Percentiles rank a stretch among this genome's conserved stretches.
Conservation (phyloP, 805 yeast species). For the Kodamaea sagamina region DNA sequence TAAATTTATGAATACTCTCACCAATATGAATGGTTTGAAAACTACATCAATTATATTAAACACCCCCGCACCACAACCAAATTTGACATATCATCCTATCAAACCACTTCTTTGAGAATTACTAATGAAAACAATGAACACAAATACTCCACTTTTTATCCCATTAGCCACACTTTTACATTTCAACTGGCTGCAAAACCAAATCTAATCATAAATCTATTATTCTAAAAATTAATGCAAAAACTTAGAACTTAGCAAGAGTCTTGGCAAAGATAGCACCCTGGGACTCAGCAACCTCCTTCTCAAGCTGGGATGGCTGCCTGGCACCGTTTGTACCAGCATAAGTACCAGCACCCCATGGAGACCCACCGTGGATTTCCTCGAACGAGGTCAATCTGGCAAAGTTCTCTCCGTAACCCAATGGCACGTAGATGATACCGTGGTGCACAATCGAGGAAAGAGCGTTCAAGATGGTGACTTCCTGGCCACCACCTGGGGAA, state of each 20-base stretch:
- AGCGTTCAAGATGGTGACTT: constrained; percentile 63
- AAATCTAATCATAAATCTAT: neutral
- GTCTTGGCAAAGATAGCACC: constrained; percentile 57
- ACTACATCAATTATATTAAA: too few species aligned
- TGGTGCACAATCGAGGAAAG: constrained; percentile 72
- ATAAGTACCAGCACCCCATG: constrained; percentile 85
- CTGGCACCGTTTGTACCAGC: constrained; percentile 82
- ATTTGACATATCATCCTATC: too few species aligned
- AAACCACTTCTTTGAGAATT: too few species aligned
- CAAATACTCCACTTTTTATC: too few species aligned
- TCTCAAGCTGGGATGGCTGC: constrained; percentile 62
- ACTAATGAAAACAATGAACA: too few species aligned
- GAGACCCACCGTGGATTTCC: constrained; percentile 76
- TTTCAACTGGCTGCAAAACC: neutral
- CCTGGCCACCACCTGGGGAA: constrained; percentile 82
- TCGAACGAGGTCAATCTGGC: constrained; percentile 54
- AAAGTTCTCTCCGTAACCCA: constrained; percentile 66
- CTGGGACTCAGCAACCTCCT: constrained; percentile 62
- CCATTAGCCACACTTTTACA: too few species aligned
- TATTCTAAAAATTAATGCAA: neutral
- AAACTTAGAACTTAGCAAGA: constrained; percentile 25
- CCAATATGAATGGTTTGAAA: too few species aligned
- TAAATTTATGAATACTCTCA: too few species aligned
- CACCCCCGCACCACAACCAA: too few species aligned
- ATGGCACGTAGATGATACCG: constrained; percentile 77